Base-by-base conservation (phyloP, 805 yeast genomes). In the Myxozyma neotropica region DNA sequence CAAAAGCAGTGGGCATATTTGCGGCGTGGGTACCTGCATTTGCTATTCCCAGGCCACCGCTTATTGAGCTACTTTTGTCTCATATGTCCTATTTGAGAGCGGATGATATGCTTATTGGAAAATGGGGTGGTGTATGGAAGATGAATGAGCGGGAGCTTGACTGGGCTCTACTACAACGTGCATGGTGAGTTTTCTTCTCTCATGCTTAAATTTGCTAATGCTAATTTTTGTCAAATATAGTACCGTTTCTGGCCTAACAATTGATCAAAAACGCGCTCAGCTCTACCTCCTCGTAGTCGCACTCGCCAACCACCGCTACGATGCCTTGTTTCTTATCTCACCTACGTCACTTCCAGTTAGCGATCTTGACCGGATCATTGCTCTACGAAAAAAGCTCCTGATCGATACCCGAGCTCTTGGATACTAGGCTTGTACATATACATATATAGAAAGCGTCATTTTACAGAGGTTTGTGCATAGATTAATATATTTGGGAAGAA, bases 71-170 rank as follows among this genome's bases (percentile, higher is more conserved):
- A 13, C 69, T 84, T 35, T 76, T 77, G 26, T 60, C 65, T 7
- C 74, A 82, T 66, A 74, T 75, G 67, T 78, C 78, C 59, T 80
- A 80, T 63, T 71, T 84, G 49, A 66, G 69, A 15, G 82, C 83
- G 31, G 88, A 85, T 67, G 81, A 84, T 68, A 77, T 77, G 45
- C 67, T 79, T 46, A 68, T 79, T 10, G 46, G 73, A 19, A 59
- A 75, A 44, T 77, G 73, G 59, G 81, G 81, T 12, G 80, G 81
- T 42, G 74, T 83, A 0, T 78, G 83, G 79, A 70, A 72, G 44
- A 70, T 85, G 67, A 68, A 73, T 29, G 69, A 71, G 7, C 74
- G 74, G 45, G 89, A 85, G 68, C 67, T 84, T 31, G 66, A 78
- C 3, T 65, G 71, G 39, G 83, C 86, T 15, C 38, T 64, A 27